A percentile compares a stretch with the other conserved stretches of the same genome.
phyloP scores from a whole-genome alignment of 805 yeast genomes.

The Kodamaea sagamina region DNA sequence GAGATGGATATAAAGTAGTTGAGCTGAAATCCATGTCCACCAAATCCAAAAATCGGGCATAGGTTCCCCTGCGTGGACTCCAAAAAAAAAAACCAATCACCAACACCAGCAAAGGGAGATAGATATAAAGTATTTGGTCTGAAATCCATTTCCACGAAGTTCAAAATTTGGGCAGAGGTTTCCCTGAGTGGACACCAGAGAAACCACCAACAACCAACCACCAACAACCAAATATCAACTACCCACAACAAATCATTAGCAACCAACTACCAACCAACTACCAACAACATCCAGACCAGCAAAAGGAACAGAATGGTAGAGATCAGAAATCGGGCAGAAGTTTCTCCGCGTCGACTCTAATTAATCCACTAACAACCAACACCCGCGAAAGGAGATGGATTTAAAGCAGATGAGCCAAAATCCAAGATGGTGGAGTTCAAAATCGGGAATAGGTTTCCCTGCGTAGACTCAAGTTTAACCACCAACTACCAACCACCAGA shows the following conservation, averaged over 20 bases:
- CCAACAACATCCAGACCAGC: too few species aligned
- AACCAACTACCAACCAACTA: too few species aligned
- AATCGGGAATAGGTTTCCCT: conserved; percentile 2
- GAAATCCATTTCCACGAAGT: background rate
- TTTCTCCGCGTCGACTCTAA: background rate
- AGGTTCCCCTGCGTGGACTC: background rate
- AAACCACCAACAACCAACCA: background rate
- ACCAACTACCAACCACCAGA: too few species aligned
- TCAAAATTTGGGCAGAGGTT: conserved; percentile 1
- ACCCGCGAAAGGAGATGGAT: too few species aligned
- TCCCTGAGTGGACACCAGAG: background rate
- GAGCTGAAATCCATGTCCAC: background rate
- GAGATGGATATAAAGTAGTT: background rate
- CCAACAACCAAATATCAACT: background rate
- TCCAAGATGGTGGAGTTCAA: background rate
- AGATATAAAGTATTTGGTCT: too few species aligned
- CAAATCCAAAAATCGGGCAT: background rate
- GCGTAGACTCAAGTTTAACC: background rate
- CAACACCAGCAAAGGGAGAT: too few species aligned
- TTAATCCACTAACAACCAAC: too few species aligned
- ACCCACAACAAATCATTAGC: background rate
- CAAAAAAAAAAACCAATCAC: background rate
- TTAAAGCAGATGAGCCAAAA: background rate
- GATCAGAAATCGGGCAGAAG: background rate
- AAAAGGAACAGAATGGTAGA: too few species aligned